Conservation (phyloP, 192 early-diverging fungal species). For the Coemansia furcata region DNA sequence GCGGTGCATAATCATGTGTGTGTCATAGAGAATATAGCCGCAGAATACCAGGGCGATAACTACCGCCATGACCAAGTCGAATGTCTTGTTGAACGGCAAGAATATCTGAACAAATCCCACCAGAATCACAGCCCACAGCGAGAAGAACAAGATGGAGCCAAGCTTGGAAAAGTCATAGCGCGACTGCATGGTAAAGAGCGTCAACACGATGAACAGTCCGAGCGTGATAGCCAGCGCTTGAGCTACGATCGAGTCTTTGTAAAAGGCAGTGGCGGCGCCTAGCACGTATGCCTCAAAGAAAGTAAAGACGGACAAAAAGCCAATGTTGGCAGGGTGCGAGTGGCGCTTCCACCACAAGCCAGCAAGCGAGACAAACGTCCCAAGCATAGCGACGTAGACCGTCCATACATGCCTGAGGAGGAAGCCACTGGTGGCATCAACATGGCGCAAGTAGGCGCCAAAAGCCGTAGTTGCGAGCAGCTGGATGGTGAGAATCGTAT, state of each 20-base stretch:
- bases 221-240: conserved; percentile 75
- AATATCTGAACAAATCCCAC: conserved; percentile 67
- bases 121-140: conserved; percentile 62
- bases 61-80: conserved; percentile 60
- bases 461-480: conserved; percentile 58
- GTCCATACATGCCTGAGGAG: conserved; percentile 61
- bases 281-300: conserved; percentile 55
- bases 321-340: conserved; percentile 62
- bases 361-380: conserved; percentile 51
- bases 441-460: conserved; percentile 59
- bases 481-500: conserved; percentile 67
- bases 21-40: conserved; percentile 78
- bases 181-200: conserved; percentile 75
- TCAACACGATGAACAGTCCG: conserved; percentile 68
- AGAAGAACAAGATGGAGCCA: conserved; percentile 60
- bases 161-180: conserved; percentile 68
- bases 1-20: conserved; percentile 65
- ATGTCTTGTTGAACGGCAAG: conserved; percentile 60
- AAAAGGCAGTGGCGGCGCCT: conserved; percentile 63
- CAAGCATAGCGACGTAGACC: conserved; percentile 56
- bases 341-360: conserved; percentile 59
- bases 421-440: conserved; percentile 51
- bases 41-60: conserved; percentile 68
- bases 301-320: conserved; percentile 64
- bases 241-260: conserved; percentile 61